Evolutionary conservation across 176 grass and related monocot genomes (phyloP).

Genomic region (Thinopyrum elongatum): DNA sequence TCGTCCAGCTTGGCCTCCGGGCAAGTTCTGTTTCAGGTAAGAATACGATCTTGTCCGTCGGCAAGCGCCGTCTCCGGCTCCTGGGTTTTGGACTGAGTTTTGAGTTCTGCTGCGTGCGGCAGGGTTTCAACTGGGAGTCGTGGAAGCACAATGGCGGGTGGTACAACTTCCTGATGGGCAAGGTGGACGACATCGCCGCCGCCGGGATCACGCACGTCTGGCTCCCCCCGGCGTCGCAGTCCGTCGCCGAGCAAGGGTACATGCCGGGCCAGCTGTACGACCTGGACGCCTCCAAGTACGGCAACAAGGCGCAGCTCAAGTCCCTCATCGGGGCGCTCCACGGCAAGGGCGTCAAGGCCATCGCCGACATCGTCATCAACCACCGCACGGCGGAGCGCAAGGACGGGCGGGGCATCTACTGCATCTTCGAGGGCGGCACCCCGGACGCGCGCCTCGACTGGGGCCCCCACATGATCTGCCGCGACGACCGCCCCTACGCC

Average conservation of each 20-base stretch:
- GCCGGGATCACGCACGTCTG: conserved; percentile 77
- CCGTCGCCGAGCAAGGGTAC: conserved; percentile 69
- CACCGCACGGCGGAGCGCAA: conserved; percentile 69
- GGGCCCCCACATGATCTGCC: conserved; percentile 81
- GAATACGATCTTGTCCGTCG: no score
- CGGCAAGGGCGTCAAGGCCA: conserved; percentile 54
- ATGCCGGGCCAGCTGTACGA: conserved; percentile 75
- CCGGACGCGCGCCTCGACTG: conserved; percentile 67
- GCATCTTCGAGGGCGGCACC: conserved; percentile 73
- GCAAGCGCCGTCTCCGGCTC: no score
- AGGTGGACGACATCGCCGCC: conserved; percentile 60
- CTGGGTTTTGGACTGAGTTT: not conserved
- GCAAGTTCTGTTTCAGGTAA: conserved; percentile 58
- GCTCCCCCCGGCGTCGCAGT: conserved; percentile 82
- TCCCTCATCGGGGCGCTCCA: conserved; percentile 57
- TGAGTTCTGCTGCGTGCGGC: not conserved
- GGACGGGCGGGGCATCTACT: conserved; percentile 62
- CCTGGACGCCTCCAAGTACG: conserved; percentile 62
- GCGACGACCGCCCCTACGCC: conserved; percentile 54
- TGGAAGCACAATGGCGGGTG: conserved; percentile 81
- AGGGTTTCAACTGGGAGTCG: conserved; percentile 99
- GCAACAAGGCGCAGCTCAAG: conserved; percentile 68
- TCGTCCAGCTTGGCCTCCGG: conserved; percentile 16
- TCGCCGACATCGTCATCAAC: conserved; percentile 94
- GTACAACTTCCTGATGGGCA: conserved; percentile 64